These are phyloP conservation scores for Penicillium nordicum DNA, from an alignment of 2,329 filamentous ascomycete species.

Conservation along the genomic window DNA sequence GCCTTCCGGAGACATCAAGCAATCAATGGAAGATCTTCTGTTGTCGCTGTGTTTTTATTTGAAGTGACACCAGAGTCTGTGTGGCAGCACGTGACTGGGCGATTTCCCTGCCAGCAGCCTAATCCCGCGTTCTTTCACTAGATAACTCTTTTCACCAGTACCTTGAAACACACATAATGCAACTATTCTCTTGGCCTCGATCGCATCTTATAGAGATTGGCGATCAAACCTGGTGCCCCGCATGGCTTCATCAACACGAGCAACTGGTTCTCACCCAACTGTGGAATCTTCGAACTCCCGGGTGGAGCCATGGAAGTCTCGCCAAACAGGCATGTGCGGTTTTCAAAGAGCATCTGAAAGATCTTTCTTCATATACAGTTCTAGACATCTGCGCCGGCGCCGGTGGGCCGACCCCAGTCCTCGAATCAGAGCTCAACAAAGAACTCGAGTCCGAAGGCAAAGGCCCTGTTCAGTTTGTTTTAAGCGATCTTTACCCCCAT, in stretches of 20 bases:
- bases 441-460: conserved; percentile 22
- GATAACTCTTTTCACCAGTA: background rate
- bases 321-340: conserved; percentile 14
- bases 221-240: conserved; percentile 64
- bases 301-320: conserved; percentile 14
- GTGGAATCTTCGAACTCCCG: conserved; percentile 21
- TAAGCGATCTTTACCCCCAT: conserved; percentile 66
- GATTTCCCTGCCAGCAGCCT: background rate
- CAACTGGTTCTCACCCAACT: conserved; percentile 23
- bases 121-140: background rate
- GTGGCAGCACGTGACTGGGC: background rate
- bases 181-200: conserved; percentile 13
- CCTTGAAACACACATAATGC: background rate
- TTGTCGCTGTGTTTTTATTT: background rate
- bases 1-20: background rate
- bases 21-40: background rate
- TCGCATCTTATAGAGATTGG: conserved; percentile 64
- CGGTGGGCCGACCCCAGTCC: conserved; percentile 65
- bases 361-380: conserved; percentile 57
- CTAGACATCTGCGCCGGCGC: conserved; percentile 75
- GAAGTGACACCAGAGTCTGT: background rate
- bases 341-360: conserved; percentile 37
- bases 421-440: conserved; percentile 59
- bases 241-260: conserved; percentile 57
- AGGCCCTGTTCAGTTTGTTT: conserved; percentile 54